A percentile compares a stretch with the other conserved stretches of the same genome.
Evolutionary conservation across 106 monocot species (phyloP).

Genomic region (Phalaenopsis aphrodite): DNA sequence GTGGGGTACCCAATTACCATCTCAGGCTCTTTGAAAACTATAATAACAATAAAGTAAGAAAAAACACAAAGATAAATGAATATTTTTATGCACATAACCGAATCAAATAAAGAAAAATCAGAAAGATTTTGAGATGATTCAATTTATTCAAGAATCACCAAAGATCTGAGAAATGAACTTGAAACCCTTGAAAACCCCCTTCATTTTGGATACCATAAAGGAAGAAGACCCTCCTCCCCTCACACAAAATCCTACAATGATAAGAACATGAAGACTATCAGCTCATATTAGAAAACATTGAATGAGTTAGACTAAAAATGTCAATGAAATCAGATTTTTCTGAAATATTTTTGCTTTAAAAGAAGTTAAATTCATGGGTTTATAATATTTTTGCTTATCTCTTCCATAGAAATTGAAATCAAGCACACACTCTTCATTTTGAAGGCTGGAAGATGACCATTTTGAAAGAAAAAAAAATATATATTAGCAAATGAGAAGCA

Average conservation of each 20-base stretch:
- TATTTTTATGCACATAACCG: not conserved
- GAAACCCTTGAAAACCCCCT: slow-evolving; percentile 73
- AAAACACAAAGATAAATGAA: not conserved
- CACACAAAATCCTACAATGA: slow-evolving; percentile 10
- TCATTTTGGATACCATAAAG: slow-evolving; percentile 48
- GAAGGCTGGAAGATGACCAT: not conserved
- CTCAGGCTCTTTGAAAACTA: slow-evolving; percentile 77
- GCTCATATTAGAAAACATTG: no score
- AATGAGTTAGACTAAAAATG: no score
- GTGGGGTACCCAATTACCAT: slow-evolving; percentile 92
- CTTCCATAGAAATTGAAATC: not conserved
- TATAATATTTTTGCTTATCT: no score
- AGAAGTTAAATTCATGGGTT: no score
- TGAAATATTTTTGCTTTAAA: no score
- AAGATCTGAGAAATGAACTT: slow-evolving; percentile 74
- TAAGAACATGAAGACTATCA: not conserved
- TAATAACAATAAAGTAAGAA: not conserved
- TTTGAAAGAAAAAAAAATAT: not conserved
- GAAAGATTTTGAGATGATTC: not conserved
- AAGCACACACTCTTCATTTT: not conserved
- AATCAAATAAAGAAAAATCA: not conserved
- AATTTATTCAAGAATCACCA: slow-evolving; percentile 31
- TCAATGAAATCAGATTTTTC: no score
- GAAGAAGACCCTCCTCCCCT: not conserved
- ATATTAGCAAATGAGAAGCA: not conserved